Evolutionary conservation across 371 early-diverging fungal species (phyloP).

Genomic region (Choanephora cucurbitarum): DNA sequence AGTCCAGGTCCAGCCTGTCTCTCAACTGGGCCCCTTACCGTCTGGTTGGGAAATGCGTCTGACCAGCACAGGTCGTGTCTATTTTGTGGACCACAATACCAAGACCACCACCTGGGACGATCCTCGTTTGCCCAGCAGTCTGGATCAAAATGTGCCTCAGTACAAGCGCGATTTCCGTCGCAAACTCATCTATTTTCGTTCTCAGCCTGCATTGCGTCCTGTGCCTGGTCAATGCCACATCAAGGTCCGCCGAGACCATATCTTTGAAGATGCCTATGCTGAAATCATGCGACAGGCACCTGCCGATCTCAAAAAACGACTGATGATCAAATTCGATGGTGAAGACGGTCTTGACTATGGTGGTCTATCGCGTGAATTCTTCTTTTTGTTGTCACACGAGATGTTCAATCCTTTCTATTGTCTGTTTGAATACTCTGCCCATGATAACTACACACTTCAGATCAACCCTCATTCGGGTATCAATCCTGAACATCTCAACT

Average conservation of each 20-base stretch:
- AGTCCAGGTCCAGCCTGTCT: conserved; percentile 73
- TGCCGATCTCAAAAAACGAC: conserved; percentile 87
- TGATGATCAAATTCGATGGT: conserved; percentile 97
- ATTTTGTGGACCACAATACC: conserved; percentile 94
- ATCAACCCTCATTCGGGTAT: conserved; percentile 95
- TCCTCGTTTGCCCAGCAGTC: conserved; percentile 91
- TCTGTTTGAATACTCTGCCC: conserved; percentile 96
- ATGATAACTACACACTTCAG: conserved; percentile 96
- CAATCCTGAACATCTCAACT: conserved; percentile 97
- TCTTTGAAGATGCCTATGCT: conserved; percentile 95
- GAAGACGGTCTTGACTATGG: conserved; percentile 99
- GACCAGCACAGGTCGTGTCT: conserved; percentile 87
- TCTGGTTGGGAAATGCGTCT: conserved; percentile 97
- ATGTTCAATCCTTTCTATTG: conserved; percentile 98
- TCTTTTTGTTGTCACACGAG: conserved; percentile 94
- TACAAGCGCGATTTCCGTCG: conserved; percentile 98
- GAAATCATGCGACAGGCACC: conserved; percentile 90
- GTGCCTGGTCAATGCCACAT: conserved; percentile 91
- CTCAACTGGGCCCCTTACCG: conserved; percentile 88
- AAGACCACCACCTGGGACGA: conserved; percentile 96
- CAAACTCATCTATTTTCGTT: conserved; percentile 93
- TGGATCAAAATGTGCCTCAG: conserved; percentile 95
- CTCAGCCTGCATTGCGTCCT: conserved; percentile 88
- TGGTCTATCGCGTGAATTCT: conserved; percentile 97
- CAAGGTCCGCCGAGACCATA: conserved; percentile 82